Conservation (phyloP, 164 flowering plant species). For the Dillenia turbinata region DNA sequence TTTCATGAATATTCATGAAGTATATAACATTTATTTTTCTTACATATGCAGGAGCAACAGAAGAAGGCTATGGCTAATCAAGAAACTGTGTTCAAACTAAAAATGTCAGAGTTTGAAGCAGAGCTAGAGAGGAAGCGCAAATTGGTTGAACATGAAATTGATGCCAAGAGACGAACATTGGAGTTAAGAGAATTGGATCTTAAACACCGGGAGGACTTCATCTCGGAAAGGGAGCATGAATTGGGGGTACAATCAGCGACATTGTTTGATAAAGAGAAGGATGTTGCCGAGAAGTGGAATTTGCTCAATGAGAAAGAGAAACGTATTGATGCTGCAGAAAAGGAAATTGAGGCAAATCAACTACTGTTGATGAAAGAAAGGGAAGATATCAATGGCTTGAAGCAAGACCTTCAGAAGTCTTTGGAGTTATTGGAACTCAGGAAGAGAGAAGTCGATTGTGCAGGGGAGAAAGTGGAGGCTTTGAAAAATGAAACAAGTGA, state of each 20-base stretch:
- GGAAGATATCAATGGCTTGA: conserved; percentile 40
- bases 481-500: conserved; percentile 65
- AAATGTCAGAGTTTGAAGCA: conserved; percentile 55
- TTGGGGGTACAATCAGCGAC: conserved; percentile 42
- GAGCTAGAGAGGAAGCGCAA: conserved; percentile 55
- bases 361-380: conserved; percentile 45
- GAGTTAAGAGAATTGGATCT: conserved; percentile 81
- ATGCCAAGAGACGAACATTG: conserved; percentile 64
- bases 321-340: conserved; percentile 34
- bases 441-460: conserved; percentile 46
- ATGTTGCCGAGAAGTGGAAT: conserved; percentile 36
- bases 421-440: conserved; percentile 42
- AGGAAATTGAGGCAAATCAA: conserved; percentile 43
- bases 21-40: too few relatives aligned
- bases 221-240: conserved; percentile 61
- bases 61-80: conserved; percentile 40
- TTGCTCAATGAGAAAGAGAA: conserved; percentile 57
- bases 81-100: conserved; percentile 42
- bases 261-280: conserved; percentile 55
- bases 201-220: conserved; percentile 50
- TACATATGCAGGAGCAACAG: too few relatives aligned
- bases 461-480: conserved; percentile 50
- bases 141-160: conserved; percentile 68
- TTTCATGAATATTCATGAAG: too few relatives aligned
- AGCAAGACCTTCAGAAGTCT: conserved; percentile 43